Conservation (phyloP, 1,284 basidiomycete species). For the Volvariella volvacea region DNA sequence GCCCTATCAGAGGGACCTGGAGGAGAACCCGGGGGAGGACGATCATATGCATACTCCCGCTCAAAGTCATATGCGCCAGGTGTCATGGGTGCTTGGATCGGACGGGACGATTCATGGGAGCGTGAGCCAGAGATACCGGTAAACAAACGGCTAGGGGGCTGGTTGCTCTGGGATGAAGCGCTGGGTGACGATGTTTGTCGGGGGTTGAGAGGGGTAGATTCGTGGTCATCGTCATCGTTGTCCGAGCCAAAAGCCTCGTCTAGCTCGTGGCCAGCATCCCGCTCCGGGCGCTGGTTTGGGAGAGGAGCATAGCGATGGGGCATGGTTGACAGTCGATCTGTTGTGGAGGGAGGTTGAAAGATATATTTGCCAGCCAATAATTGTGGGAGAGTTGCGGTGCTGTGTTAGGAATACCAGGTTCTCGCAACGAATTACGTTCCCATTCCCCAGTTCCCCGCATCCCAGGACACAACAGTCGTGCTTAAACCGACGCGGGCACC, state of each 20-base stretch:
- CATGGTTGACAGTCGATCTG: slow-evolving; percentile 18
- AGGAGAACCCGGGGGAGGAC: slow-evolving; percentile 78
- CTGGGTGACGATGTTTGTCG: slow-evolving; percentile 9
- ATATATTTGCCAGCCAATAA: background rate
- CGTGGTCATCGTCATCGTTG: slow-evolving; percentile 40
- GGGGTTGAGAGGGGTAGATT: slow-evolving; percentile 31
- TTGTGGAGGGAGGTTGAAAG: slow-evolving; percentile 2
- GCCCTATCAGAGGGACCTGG: slow-evolving; percentile 55
- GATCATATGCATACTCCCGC: slow-evolving; percentile 58
- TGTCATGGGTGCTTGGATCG: slow-evolving; percentile 7
- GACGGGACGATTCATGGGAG: too few species aligned
- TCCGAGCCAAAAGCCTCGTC: slow-evolving; percentile 60
- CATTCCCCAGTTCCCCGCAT: too few species aligned
- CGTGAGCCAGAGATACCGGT: background rate
- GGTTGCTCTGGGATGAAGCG: slow-evolving; percentile 4
- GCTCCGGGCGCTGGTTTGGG: slow-evolving; percentile 36
- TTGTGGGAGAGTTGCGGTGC: background rate
- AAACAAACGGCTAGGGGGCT: background rate
- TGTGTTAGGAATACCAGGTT: background rate
- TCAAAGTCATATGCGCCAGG: slow-evolving; percentile 74
- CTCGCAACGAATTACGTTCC: too few species aligned
- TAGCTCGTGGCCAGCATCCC: slow-evolving; percentile 53
- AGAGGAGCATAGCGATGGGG: slow-evolving; percentile 45
- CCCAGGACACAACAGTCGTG: too few species aligned
- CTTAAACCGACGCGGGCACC: too few species aligned